Base-by-base conservation (phyloP, 345 rosid species). In the Viola odorata region DNA sequence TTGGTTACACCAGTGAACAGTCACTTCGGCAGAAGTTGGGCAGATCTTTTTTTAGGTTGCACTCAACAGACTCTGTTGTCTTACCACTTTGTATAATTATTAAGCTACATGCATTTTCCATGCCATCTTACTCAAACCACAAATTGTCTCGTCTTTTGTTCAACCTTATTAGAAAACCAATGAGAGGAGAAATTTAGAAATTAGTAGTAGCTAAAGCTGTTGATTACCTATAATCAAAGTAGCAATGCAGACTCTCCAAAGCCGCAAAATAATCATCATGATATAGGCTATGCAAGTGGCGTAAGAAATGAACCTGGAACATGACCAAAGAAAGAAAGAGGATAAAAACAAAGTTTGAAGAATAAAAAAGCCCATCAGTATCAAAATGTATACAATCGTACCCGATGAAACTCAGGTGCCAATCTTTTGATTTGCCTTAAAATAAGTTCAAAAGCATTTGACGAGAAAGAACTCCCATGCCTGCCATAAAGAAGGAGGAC, bases 371-470 rank as follows among this genome's bases (percentile, higher is more conserved):
- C 45, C 55, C 50, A 47, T 50, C 14, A 62, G 55, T 49, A 60
- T 23, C 32, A 23, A 23, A 23, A 23, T 23, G 32, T 23, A 23
- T 8, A 41, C 49, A 56, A 65, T 76, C 91, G 72, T 78, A 94
- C 99, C 60, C 95, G 95, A 73, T 94, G 96, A 65, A 90, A 70
- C 75, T 90, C 99, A 63, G 99, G 97, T 66, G 97, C 94, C 79
- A 90, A 76, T 58, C 75, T 88, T 71, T 80, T 82, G 60, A 90
- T 96, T 75, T 85, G 88, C 64, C 78, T 67, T 67, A 94, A 79
- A 68, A 84, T 70, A 69, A 68, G 68, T 61, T 89, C 96, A 55
- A 88, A 80, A 54, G 87, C 72, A 74, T 79, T 82, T 64, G 80
- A 75, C 62, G 87, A 77, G 77, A 85, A 82, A 51, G 90, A 80